These are phyloP conservation scores for Silene conica DNA, from an alignment of 148 eudicot species.

Conservation along the genomic window DNA sequence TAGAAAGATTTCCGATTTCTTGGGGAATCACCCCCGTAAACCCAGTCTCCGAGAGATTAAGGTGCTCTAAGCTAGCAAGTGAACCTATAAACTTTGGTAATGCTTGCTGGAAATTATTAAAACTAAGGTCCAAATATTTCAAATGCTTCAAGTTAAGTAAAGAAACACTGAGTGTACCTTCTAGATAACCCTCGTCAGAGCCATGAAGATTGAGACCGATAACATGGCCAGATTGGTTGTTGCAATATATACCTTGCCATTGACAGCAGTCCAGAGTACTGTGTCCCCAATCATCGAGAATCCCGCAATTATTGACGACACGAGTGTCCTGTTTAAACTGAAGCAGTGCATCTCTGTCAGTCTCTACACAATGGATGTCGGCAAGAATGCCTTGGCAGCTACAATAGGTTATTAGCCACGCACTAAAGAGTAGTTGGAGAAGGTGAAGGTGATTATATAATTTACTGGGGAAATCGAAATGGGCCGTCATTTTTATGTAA, in stretches of 20 bases:
- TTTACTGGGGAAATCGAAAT: background rate
- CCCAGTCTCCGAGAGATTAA: background rate
- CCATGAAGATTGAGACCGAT: background rate
- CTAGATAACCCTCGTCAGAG: background rate
- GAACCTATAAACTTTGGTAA: slow-evolving; percentile 15
- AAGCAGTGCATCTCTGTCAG: background rate
- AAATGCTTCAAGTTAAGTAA: slow-evolving; percentile 14
- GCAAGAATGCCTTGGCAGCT: background rate
- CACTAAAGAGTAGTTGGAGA: background rate
- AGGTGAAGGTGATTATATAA: background rate
- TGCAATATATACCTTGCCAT: slow-evolving; percentile 16
- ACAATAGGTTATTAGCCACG: background rate
- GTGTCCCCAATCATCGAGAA: slow-evolving; percentile 8
- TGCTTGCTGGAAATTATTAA: background rate
- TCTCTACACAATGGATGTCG: background rate
- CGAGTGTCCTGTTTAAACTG: background rate
- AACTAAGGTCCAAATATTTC: slow-evolving; percentile 18
- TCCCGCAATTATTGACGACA: background rate
- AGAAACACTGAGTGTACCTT: slow-evolving; percentile 11
- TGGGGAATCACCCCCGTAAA: background rate
- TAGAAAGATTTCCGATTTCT: slow-evolving; percentile 12
- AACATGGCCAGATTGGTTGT: slow-evolving; percentile 4
- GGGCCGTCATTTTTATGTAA: no score
- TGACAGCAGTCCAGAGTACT: slow-evolving; percentile 18
- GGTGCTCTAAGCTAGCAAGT: background rate